phyloP scores from a whole-genome alignment of 306 rosid species.

The Vicia faba region DNA sequence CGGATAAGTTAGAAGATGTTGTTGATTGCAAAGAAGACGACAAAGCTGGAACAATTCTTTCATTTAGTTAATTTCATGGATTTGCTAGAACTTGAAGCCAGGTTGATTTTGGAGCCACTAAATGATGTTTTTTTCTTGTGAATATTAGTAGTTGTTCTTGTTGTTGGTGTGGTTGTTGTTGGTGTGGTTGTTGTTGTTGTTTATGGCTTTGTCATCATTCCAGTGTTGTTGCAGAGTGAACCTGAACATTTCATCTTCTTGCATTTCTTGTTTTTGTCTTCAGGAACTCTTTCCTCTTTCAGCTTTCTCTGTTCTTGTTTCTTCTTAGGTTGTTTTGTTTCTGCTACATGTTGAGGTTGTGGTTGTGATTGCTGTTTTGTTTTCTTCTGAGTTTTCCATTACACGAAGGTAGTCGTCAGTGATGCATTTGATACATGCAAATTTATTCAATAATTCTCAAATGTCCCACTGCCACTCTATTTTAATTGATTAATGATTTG shows the following conservation, averaged over 20 bases:
- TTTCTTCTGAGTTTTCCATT: conserved; percentile 34
- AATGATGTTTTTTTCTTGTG: conserved; percentile 63
- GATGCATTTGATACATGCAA: no score
- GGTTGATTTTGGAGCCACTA: conserved; percentile 47
- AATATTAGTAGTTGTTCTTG: conserved; percentile 45
- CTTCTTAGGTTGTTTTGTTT: conserved; percentile 45
- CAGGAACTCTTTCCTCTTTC: conserved; percentile 53
- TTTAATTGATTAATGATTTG: no score
- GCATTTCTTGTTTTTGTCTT: conserved; percentile 65
- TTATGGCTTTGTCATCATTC: conserved; percentile 73
- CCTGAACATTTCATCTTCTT: conserved; percentile 97
- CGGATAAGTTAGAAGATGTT: conserved; percentile 67
- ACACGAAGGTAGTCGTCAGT: no score
- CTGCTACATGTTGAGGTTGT: conserved; percentile 16
- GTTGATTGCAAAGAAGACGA: conserved; percentile 72
- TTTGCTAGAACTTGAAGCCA: conserved; percentile 59
- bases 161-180: not conserved
- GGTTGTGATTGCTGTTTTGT: conserved; percentile 26
- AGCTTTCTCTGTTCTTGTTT: conserved; percentile 49
- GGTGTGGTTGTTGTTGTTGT: conserved; percentile 32
- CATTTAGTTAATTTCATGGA: conserved; percentile 69
- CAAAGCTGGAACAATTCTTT: conserved; percentile 52
- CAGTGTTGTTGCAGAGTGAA: conserved; percentile 82
- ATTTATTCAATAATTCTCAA: no score
- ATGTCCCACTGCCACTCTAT: no score